Evolutionary conservation across 768 basidiomycete genomes (phyloP).

Genomic region (Boletus rubescentipes): DNA sequence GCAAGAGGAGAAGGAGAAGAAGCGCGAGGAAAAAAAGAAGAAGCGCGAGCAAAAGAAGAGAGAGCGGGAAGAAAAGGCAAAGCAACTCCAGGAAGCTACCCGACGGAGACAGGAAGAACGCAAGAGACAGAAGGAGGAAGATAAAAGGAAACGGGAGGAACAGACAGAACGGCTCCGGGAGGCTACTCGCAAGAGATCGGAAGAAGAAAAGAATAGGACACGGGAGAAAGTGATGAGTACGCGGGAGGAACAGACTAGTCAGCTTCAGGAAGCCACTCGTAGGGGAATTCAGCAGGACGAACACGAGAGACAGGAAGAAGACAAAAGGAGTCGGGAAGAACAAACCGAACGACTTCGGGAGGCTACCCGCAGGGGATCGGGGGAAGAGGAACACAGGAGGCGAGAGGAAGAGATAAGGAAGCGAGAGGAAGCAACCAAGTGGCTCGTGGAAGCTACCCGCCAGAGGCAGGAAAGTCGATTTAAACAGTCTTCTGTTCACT

Average conservation of each 20-base stretch:
- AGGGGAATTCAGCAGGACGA: slow-evolving; percentile 28
- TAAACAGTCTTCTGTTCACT: too few species aligned
- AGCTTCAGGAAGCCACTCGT: not conserved
- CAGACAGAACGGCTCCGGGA: not conserved
- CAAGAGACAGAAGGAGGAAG: not conserved
- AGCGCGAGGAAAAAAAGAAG: not conserved
- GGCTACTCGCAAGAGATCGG: not conserved
- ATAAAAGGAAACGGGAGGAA: not conserved
- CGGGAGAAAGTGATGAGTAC: not conserved
- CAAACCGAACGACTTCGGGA: too few species aligned
- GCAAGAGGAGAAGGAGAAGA: not conserved
- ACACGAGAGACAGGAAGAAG: slow-evolving; percentile 37
- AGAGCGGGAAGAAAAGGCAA: slow-evolving; percentile 39
- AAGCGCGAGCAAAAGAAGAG: slow-evolving; percentile 25
- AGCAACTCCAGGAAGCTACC: not conserved
- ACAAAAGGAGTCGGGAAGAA: slow-evolving; percentile 6
- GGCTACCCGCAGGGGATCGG: too few species aligned
- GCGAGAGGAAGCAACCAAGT: not conserved
- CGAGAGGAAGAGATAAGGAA: not conserved
- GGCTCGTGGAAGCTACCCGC: too few species aligned
- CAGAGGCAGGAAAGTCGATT: too few species aligned
- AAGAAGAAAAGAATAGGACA: not conserved
- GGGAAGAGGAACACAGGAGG: not conserved
- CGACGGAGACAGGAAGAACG: not conserved
- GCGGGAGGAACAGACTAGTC: too few species aligned